A percentile compares a stretch with the other conserved stretches of the same genome.
Conservation (phyloP, 257 asterid species). For the Nicotiana tomentosiformis region DNA sequence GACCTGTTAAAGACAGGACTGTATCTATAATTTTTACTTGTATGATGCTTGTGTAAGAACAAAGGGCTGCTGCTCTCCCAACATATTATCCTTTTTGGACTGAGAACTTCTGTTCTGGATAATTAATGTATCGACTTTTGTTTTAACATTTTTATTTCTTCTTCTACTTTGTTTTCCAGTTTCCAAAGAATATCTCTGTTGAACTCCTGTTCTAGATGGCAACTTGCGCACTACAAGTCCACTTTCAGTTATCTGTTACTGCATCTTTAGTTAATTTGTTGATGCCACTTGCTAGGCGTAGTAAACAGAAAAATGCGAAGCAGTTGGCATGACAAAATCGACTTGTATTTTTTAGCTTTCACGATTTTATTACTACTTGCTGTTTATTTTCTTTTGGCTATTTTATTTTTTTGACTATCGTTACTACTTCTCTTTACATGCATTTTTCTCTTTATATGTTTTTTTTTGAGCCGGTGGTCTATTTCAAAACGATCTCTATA, state of each 20-base stretch:
- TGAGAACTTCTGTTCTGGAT: not conserved
- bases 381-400: too few species aligned
- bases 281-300: not conserved
- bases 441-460: too few species aligned
- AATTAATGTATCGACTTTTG: not conserved
- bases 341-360: not conserved
- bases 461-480: too few species aligned
- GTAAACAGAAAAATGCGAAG: too few species aligned
- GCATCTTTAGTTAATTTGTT: not conserved
- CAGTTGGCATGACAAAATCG: too few species aligned
- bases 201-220: not conserved
- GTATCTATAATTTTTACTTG: not conserved
- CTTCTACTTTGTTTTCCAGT: not conserved
- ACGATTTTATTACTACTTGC: not conserved
- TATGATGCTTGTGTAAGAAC: not conserved
- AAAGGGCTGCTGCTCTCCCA: not conserved
- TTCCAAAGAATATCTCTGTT: not conserved
- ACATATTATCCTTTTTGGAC: not conserved
- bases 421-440: too few species aligned
- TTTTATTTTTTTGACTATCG: too few species aligned
- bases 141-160: not conserved
- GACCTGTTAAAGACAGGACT: not conserved
- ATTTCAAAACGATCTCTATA: too few species aligned
- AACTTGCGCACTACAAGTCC: not conserved
- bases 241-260: not conserved